phyloP scores from a whole-genome alignment of 805 yeast species.

The Candida boleticola region DNA sequence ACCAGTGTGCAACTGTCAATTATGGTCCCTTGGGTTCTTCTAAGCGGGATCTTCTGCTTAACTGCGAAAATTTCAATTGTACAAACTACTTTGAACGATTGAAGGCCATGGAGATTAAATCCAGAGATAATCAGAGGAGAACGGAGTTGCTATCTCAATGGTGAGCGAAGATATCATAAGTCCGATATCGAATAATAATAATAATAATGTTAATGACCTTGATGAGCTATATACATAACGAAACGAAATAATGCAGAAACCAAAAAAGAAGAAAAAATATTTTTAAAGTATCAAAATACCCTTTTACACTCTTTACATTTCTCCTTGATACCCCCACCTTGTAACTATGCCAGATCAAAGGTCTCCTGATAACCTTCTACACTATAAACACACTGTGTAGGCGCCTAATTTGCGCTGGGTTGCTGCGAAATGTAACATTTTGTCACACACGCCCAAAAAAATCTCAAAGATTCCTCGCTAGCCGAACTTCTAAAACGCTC shows the following conservation, averaged over 20 bases:
- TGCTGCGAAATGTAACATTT: too few species aligned
- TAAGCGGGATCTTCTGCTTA: not conserved
- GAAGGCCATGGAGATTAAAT: constrained; percentile 10
- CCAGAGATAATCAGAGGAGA: constrained; percentile 17
- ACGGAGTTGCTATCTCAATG: not conserved
- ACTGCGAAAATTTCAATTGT: constrained; percentile 4
- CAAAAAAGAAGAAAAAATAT: too few species aligned
- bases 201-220: too few species aligned
- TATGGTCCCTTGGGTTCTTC: not conserved
- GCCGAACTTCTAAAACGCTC: not conserved
- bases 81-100: not conserved
- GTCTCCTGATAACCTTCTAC: too few species aligned
- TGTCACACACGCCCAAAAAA: not conserved
- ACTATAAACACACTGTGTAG: too few species aligned
- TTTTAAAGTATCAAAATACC: too few species aligned
- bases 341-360: too few species aligned
- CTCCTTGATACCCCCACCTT: too few species aligned
- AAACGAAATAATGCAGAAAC: too few species aligned
- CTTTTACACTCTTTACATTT: too few species aligned
- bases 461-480: not conserved
- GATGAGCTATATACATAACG: not conserved
- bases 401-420: too few species aligned
- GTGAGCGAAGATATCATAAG: not conserved
- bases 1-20: not conserved
- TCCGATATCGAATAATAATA: not conserved